phyloP scores from a whole-genome alignment of 148 eudicot species.

The Pouteria glomerata region DNA sequence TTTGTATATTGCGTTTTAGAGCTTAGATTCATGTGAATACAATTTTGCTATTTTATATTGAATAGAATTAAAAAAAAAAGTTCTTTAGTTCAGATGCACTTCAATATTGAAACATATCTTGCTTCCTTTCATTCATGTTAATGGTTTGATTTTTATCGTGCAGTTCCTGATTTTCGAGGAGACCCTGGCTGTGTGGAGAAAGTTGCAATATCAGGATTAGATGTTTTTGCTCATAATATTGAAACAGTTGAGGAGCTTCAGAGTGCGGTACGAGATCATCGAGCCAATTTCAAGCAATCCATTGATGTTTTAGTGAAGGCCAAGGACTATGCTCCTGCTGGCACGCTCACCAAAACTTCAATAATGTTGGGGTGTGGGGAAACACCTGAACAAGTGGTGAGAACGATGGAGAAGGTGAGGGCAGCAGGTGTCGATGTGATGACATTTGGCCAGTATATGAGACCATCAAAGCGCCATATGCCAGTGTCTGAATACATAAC shows the following conservation, averaged over 20 bases:
- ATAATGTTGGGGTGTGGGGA: conserved; percentile 96
- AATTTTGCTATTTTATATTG: not conserved
- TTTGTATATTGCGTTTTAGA: too few relatives aligned
- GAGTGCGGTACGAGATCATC: conserved; percentile 79
- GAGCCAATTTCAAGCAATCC: conserved; percentile 93
- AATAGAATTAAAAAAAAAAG: not conserved
- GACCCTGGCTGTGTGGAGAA: conserved; percentile 72
- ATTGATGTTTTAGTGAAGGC: conserved; percentile 78
- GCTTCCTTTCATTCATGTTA: conserved; percentile 1
- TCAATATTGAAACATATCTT: not conserved
- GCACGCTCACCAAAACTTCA: conserved; percentile 92
- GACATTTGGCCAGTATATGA: conserved; percentile 97
- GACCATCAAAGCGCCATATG: conserved; percentile 97
- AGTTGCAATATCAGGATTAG: conserved; percentile 85
- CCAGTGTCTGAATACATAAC: conserved; percentile 87
- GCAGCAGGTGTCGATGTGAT: conserved; percentile 98
- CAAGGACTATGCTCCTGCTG: conserved; percentile 80
- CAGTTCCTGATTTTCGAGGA: conserved; percentile 98
- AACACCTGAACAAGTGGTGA: conserved; percentile 89
- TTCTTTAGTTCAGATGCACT: not conserved
- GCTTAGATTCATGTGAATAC: not conserved
- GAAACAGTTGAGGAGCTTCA: conserved; percentile 98
- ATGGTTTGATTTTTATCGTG: conserved; percentile 11
- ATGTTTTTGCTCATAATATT: conserved; percentile 93
- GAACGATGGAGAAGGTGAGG: conserved; percentile 95